Percentiles rank a stretch among this genome's conserved stretches.
These are phyloP conservation scores for Spiromastix sp. DNA, from an alignment of 2,329 filamentous ascomycete genomes.

Conservation along the genomic window DNA sequence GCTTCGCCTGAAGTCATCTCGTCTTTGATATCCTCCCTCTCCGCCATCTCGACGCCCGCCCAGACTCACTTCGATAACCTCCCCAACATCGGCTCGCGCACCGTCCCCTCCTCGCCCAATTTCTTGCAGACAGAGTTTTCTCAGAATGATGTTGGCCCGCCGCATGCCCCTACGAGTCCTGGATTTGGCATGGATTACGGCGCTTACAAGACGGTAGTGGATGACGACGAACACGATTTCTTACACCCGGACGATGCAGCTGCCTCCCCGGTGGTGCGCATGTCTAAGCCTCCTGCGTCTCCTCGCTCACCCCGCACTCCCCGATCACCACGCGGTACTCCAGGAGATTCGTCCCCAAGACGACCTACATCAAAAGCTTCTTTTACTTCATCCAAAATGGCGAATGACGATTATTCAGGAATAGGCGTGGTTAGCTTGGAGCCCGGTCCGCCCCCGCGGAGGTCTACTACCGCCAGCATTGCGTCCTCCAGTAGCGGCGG, in stretches of 20 bases:
- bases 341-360: constrained; percentile 29
- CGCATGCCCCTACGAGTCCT: constrained; percentile 14
- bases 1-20: constrained; percentile 44
- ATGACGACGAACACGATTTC: constrained; percentile 39
- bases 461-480: constrained; percentile 28
- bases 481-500: constrained; percentile 29
- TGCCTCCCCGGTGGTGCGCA: constrained; percentile 63
- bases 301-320: constrained; percentile 61
- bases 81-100: constrained; percentile 33
- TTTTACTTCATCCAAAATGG: constrained; percentile 22
- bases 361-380: constrained; percentile 29
- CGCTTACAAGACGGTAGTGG: constrained; percentile 46
- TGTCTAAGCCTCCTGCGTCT: constrained; percentile 69
- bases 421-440: constrained; percentile 33
- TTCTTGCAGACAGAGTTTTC: constrained; percentile 19
- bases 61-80: constrained; percentile 58
- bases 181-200: constrained; percentile 66
- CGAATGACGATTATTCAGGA: constrained; percentile 22
- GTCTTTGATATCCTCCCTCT: constrained; percentile 52
- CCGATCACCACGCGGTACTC: constrained; percentile 42
- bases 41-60: constrained; percentile 51
- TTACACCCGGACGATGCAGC: constrained; percentile 47
- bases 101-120: constrained; percentile 24
- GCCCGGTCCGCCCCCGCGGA: constrained; percentile 28
- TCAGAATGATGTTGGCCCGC: constrained; percentile 15